Conservation (phyloP, 129 eudicot species). For the Chrysanthemum makinoi region DNA sequence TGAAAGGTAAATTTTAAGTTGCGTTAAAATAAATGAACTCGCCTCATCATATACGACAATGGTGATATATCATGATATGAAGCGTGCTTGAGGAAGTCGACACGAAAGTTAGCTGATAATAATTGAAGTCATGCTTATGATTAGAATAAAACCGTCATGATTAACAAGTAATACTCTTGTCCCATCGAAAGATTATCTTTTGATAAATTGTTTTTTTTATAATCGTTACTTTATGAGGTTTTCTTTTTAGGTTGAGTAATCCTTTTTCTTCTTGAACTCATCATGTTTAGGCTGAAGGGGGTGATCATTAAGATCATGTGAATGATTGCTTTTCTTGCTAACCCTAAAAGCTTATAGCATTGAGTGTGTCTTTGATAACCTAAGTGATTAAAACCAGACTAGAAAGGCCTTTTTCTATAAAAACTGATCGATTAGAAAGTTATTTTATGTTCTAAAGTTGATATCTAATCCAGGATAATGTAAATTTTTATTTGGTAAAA, state of each 20-base stretch:
- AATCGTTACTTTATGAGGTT: slow-evolving; percentile 32
- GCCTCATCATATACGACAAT: slow-evolving; percentile 1
- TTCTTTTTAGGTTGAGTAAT: slow-evolving; percentile 27
- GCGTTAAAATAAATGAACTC: slow-evolving; percentile 1
- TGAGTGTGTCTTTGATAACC: slow-evolving; percentile 7
- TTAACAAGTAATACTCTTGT: slow-evolving; percentile 30
- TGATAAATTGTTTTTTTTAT: slow-evolving; percentile 7
- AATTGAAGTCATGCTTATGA: slow-evolving; percentile 30
- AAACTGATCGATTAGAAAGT: too few relatives aligned
- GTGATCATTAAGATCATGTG: slow-evolving; percentile 34
- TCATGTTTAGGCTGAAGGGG: slow-evolving; percentile 25
- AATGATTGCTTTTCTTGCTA: slow-evolving; percentile 25
- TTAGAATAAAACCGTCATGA: slow-evolving; percentile 29
- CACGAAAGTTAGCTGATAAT: slow-evolving; percentile 26
- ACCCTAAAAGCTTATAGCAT: slow-evolving; percentile 4
- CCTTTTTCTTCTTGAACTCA: slow-evolving; percentile 23
- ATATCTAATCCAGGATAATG: too few relatives aligned
- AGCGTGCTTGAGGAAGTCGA: slow-evolving; percentile 30
- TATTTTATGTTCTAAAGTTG: too few relatives aligned
- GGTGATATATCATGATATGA: slow-evolving; percentile 19
- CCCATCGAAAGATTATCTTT: slow-evolving; percentile 26
- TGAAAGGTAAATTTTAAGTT: not conserved
- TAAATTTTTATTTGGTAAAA: too few relatives aligned
- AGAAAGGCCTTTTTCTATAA: too few relatives aligned
- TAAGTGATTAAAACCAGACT: not conserved